phyloP scores from a whole-genome alignment of 257 asterid species.

The Scutellaria galericulata region DNA sequence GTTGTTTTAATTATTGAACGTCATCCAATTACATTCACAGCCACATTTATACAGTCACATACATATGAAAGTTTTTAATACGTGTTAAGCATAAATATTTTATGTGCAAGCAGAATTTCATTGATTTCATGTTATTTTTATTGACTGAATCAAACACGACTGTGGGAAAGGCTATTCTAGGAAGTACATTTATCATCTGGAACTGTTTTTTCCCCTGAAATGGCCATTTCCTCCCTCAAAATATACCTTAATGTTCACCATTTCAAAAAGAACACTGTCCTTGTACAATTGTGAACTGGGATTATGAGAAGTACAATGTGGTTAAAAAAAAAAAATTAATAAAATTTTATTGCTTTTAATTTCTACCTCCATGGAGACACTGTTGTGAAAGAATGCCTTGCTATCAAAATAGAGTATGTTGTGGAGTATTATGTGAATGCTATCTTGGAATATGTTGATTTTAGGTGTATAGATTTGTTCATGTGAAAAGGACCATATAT shows the following conservation, averaged over 20 bases:
- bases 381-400: constrained; percentile 1
- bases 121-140: neutral
- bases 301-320: neutral
- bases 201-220: neutral
- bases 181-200: neutral
- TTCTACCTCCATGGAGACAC: neutral
- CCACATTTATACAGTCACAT: neutral
- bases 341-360: neutral
- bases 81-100: neutral
- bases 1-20: no score
- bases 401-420: constrained; percentile 10
- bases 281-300: neutral
- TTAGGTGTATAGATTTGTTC: constrained; percentile 13
- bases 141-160: neutral
- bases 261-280: neutral
- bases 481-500: neutral
- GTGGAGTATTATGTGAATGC: neutral
- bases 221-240: neutral
- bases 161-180: neutral
- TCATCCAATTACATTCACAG: neutral
- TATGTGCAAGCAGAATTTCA: constrained; percentile 5
- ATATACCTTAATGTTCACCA: neutral
- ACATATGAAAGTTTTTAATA: constrained; percentile 7
- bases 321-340: no score
- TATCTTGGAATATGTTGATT: constrained; percentile 6